These are phyloP conservation scores for Beauveria scarabaeidicola DNA, from an alignment of 2,329 filamentous ascomycete species.

Conservation along the genomic window DNA sequence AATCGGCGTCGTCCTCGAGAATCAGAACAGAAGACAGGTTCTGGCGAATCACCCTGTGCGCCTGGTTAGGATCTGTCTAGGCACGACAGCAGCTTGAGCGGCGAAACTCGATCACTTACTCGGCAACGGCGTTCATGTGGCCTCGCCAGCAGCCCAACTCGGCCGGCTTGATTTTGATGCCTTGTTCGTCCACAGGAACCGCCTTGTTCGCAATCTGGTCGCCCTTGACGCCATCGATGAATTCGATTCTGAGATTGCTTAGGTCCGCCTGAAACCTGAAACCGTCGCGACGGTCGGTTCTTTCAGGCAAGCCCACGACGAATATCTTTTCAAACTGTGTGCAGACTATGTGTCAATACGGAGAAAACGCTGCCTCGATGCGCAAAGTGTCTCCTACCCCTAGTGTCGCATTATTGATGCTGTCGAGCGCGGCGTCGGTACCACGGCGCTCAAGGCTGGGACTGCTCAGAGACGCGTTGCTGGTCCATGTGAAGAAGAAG, in stretches of 20 bases:
- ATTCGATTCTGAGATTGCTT: slow-evolving; percentile 36
- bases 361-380: too few species aligned
- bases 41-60: slow-evolving; percentile 31
- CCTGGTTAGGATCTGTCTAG: too few species aligned
- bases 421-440: background rate
- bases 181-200: slow-evolving; percentile 24
- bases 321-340: slow-evolving; percentile 43
- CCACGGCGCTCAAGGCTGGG: background rate
- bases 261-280: slow-evolving; percentile 39
- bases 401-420: background rate
- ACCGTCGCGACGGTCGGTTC: slow-evolving; percentile 43
- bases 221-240: slow-evolving; percentile 36
- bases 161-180: slow-evolving; percentile 20
- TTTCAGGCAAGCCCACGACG: slow-evolving; percentile 41
- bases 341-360: background rate
- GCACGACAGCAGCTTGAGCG: too few species aligned
- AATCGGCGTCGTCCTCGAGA: slow-evolving; percentile 50
- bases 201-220: slow-evolving; percentile 29
- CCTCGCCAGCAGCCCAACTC: slow-evolving; percentile 29
- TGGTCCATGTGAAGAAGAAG: background rate
- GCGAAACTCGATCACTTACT: slow-evolving; percentile 16
- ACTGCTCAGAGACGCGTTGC: background rate
- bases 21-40: slow-evolving; percentile 40
- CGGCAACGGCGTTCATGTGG: slow-evolving; percentile 30
- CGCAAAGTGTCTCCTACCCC: background rate